These are phyloP conservation scores for Solanum bulbocastanum DNA, from an alignment of 257 asterid genomes.

Conservation along the genomic window DNA sequence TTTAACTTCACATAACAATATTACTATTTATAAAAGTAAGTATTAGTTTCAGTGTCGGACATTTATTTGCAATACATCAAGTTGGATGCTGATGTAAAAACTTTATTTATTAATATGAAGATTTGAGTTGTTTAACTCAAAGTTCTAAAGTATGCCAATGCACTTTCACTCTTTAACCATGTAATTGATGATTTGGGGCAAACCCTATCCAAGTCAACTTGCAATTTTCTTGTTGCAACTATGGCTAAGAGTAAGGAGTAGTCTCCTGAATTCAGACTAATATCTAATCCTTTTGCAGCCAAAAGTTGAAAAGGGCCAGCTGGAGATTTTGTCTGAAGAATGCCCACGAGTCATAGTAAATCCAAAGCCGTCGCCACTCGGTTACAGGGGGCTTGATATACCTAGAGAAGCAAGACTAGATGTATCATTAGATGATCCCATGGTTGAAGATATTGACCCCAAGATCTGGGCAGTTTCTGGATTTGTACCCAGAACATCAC, in stretches of 20 bases:
- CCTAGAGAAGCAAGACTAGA: conserved; percentile 64
- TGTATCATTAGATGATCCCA: conserved; percentile 44
- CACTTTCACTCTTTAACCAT: neutral
- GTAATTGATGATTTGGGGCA: neutral
- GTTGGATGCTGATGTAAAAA: neutral
- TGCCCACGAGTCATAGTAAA: conserved; percentile 79
- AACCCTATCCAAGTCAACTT: neutral
- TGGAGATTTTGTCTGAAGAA: conserved; percentile 48
- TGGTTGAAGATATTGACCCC: conserved; percentile 62
- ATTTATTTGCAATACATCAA: neutral
- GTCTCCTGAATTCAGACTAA: neutral
- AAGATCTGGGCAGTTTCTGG: conserved; percentile 67
- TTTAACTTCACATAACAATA: neutral
- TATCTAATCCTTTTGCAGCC: conserved; percentile 38
- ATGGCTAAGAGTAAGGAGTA: neutral
- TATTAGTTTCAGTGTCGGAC: neutral
- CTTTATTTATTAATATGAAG: neutral
- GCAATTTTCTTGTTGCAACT: neutral
- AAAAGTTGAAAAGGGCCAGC: conserved; percentile 57
- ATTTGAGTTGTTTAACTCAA: neutral
- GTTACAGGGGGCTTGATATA: conserved; percentile 49
- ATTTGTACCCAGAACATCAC: conserved; percentile 7
- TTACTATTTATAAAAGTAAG: neutral
- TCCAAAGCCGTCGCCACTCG: conserved; percentile 63
- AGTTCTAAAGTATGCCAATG: neutral